Evolutionary conservation across 176 grass and related monocot species (phyloP).

Genomic region (Panicum miliaceum): DNA sequence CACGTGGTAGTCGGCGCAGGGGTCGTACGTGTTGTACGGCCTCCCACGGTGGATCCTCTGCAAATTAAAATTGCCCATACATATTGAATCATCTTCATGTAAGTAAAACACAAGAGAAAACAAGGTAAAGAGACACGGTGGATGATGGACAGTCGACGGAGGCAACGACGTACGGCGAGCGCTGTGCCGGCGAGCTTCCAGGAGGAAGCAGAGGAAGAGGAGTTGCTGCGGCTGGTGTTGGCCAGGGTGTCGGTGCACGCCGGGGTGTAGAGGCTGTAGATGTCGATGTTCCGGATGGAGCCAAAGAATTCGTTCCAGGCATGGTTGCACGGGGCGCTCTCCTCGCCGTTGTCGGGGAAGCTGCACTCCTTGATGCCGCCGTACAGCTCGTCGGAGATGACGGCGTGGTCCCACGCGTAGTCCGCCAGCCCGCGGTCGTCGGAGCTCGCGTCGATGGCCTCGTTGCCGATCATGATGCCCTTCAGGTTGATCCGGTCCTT

Average conservation of each 20-base stretch:
- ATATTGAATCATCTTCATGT: not conserved
- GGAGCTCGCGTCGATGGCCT: constrained; percentile 65
- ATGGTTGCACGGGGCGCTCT: constrained; percentile 12
- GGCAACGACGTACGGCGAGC: not conserved
- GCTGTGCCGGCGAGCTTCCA: constrained; percentile 31
- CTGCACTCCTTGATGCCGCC: constrained; percentile 58
- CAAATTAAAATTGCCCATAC: not conserved
- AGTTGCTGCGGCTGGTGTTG: not conserved
- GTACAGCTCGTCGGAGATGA: constrained; percentile 80
- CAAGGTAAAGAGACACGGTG: no score
- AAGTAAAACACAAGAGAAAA: no score
- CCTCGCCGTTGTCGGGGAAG: constrained; percentile 48
- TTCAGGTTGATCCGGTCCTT: constrained; percentile 75
- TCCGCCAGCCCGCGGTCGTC: constrained; percentile 73
- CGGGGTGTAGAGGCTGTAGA: constrained; percentile 93
- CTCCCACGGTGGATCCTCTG: not conserved
- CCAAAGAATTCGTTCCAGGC: constrained; percentile 59
- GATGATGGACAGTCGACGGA: no score
- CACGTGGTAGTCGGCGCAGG: constrained; percentile 56
- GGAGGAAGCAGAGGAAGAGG: not conserved
- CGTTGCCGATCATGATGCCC: constrained; percentile 95
- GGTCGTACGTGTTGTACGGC: constrained; percentile 66
- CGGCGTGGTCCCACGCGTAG: constrained; percentile 89
- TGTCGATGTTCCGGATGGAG: constrained; percentile 64
- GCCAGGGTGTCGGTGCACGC: constrained; percentile 44